A percentile compares a stretch with the other conserved stretches of the same genome.
phyloP scores from a whole-genome alignment of 106 monocot species.

The Acorus calamus region DNA sequence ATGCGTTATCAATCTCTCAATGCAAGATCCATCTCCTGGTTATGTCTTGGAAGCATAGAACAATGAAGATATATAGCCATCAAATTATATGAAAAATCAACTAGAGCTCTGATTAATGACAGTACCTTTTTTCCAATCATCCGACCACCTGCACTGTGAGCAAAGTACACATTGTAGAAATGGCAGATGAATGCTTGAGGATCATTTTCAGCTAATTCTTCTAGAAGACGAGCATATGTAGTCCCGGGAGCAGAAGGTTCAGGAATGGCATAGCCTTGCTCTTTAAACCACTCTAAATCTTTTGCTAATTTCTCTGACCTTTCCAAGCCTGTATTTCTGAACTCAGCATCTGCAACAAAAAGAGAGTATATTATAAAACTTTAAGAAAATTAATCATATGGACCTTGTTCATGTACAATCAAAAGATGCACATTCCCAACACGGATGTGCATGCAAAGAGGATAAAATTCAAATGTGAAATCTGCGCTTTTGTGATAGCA shows the following conservation, averaged over 20 bases:
- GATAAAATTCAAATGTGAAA: too few species aligned
- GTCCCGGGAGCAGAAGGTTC: conserved; percentile 71
- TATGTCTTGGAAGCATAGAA: too few species aligned
- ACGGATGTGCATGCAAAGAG: too few species aligned
- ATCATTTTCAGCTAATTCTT: conserved; percentile 64
- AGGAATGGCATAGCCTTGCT: conserved; percentile 75
- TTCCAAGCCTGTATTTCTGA: conserved; percentile 83
- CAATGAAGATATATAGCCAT: too few species aligned
- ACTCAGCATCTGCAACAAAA: conserved; percentile 67
- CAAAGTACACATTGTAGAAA: conserved; percentile 92
- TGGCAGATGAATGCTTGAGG: conserved; percentile 95
- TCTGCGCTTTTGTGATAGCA: too few species aligned
- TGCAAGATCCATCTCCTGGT: too few species aligned
- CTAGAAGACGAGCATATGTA: conserved; percentile 51
- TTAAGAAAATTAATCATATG: too few species aligned
- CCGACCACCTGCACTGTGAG: conserved; percentile 81
- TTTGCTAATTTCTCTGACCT: conserved; percentile 63
- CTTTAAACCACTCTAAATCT: conserved; percentile 91
- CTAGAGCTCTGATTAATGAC: not conserved
- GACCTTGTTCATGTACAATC: too few species aligned
- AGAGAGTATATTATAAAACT: not conserved
- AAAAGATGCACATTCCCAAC: too few species aligned
- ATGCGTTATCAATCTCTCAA: too few species aligned
- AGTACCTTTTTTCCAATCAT: conserved; percentile 97
- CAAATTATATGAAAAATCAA: too few species aligned